These are phyloP conservation scores for Colletotrichum melonis DNA, from an alignment of 2,329 filamentous ascomycete species.

Conservation along the genomic window DNA sequence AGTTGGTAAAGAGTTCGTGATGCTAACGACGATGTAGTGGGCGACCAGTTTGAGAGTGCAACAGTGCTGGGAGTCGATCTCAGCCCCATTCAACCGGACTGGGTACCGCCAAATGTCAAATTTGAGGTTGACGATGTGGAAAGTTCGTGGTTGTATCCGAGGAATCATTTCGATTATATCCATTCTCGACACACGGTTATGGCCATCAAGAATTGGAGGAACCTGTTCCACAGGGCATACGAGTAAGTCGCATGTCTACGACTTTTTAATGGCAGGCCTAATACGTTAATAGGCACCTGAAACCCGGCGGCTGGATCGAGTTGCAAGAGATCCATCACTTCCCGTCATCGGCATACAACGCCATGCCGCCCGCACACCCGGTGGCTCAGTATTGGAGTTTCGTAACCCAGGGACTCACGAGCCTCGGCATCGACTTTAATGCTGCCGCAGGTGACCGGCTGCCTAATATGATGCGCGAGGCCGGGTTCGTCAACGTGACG, in stretches of 20 bases:
- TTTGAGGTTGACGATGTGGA: constrained; percentile 70
- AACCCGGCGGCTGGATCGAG: constrained; percentile 66
- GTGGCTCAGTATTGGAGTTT: constrained; percentile 60
- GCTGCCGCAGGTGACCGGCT: constrained; percentile 54
- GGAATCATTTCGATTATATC: constrained; percentile 69
- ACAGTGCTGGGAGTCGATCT: constrained; percentile 63
- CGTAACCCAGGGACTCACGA: constrained; percentile 55
- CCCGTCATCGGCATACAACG: constrained; percentile 55
- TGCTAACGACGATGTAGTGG: constrained; percentile 28
- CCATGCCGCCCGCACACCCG: constrained; percentile 51
- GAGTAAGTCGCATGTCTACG: constrained; percentile 51
- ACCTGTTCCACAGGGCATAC: constrained; percentile 56
- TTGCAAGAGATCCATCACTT: constrained; percentile 65
- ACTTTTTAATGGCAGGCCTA: not conserved
- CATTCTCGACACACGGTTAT: constrained; percentile 68
- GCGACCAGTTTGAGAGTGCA: constrained; percentile 53
- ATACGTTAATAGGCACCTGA: constrained; percentile 54
- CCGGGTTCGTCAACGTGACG: constrained; percentile 64
- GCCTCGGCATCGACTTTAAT: constrained; percentile 60
- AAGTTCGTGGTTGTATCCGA: constrained; percentile 64
- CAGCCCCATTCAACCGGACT: constrained; percentile 67
- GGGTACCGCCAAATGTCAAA: constrained; percentile 65
- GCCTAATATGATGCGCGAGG: constrained; percentile 58
- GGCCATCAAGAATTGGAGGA: constrained; percentile 67
- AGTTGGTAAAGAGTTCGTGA: not conserved